Conservation (phyloP, 2,329 filamentous ascomycete genomes). For the Plenodomus lindquistii region DNA sequence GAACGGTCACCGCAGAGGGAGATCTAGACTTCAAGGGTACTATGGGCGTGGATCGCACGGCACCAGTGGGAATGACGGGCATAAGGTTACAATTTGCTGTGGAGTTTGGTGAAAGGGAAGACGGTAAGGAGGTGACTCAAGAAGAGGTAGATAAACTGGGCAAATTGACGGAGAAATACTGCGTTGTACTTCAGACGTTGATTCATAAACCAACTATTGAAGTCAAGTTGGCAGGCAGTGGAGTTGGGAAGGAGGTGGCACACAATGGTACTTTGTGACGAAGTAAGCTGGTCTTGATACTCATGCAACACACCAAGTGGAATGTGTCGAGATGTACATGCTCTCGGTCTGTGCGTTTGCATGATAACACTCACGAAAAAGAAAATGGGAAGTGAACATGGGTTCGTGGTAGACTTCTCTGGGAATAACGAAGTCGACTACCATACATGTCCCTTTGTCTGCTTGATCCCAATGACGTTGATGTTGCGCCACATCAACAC, state of each 20-base stretch:
- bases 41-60: slow-evolving; percentile 52
- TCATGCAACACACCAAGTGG: too few relatives aligned
- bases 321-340: too few relatives aligned
- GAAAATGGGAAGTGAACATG: too few relatives aligned
- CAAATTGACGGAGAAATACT: slow-evolving; percentile 56
- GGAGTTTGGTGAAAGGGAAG: slow-evolving; percentile 40
- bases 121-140: slow-evolving; percentile 44
- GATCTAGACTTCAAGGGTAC: slow-evolving; percentile 56
- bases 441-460: slow-evolving; percentile 39
- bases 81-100: slow-evolving; percentile 52
- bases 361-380: too few relatives aligned
- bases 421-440: too few relatives aligned
- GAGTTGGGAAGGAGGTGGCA: slow-evolving; percentile 23
- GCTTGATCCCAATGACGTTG: slow-evolving; percentile 39
- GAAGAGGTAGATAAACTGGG: slow-evolving; percentile 52
- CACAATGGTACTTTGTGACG: slow-evolving; percentile 12
- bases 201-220: slow-evolving; percentile 36
- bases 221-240: slow-evolving; percentile 29
- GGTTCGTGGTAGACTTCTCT: too few relatives aligned
- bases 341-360: too few relatives aligned
- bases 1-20: slow-evolving; percentile 51
- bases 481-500: slow-evolving; percentile 39
- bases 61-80: slow-evolving; percentile 53
- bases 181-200: slow-evolving; percentile 46
- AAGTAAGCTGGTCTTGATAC: background rate